Conservation (phyloP, 2,329 filamentous ascomycete genomes). For the Aspergillus nomiae region DNA sequence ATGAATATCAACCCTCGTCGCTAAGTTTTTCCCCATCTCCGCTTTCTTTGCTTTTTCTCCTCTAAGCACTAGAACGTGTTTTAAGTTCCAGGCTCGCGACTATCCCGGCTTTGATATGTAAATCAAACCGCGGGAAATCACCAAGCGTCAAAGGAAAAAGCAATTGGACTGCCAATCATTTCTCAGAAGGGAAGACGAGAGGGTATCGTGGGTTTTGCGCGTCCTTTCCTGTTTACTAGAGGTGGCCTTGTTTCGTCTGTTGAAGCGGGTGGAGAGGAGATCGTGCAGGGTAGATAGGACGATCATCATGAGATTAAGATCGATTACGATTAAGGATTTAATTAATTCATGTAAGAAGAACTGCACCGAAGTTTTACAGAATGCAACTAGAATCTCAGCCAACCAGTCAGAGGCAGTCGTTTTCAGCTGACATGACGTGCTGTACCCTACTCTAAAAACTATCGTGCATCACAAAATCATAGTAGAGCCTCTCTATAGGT, state of each 20-base stretch:
- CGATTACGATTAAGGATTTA: not conserved
- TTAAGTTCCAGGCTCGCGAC: not conserved
- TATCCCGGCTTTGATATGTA: not conserved
- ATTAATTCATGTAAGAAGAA: not conserved
- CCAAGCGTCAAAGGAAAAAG: not conserved
- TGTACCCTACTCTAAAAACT: not conserved
- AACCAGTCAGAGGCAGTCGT: not conserved
- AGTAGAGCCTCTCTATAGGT: not conserved
- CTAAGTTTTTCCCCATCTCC: not conserved
- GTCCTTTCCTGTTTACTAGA: not conserved
- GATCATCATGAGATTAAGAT: slow-evolving; percentile 3
- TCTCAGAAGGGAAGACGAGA: not conserved
- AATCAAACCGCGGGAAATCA: not conserved
- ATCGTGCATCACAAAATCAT: not conserved
- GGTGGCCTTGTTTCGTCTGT: not conserved
- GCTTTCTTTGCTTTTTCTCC: not conserved
- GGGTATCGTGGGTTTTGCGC: not conserved
- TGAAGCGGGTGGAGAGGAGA: not conserved
- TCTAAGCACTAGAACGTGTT: not conserved
- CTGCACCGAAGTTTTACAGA: slow-evolving; percentile 2
- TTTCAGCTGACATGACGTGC: not conserved
- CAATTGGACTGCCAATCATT: not conserved
- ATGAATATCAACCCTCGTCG: not conserved
- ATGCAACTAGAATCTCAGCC: slow-evolving; percentile 1
- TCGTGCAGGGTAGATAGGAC: not conserved